These are phyloP conservation scores for Suillus brevipes DNA, from an alignment of 768 basidiomycete species.

Conservation along the genomic window DNA sequence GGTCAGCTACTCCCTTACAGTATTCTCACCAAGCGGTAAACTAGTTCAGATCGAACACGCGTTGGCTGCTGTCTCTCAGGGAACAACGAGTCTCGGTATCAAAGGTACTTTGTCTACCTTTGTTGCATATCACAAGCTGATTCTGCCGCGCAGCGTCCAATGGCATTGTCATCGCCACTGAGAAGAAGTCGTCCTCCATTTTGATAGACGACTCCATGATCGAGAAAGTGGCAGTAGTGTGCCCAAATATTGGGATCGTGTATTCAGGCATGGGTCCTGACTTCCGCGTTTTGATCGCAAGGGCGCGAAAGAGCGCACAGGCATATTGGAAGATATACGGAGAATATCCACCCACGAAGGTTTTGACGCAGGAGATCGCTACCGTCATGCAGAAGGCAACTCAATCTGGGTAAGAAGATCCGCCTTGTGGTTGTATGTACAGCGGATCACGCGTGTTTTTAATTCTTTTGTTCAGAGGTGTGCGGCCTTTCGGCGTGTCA, in stretches of 20 bases:
- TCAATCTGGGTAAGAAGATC: constrained; percentile 82
- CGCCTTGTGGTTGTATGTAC: constrained; percentile 13
- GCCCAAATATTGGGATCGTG: constrained; percentile 98
- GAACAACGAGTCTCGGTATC: constrained; percentile 96
- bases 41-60: constrained; percentile 99
- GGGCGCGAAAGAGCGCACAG: constrained; percentile 96
- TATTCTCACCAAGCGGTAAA: constrained; percentile 98
- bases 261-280: constrained; percentile 99
- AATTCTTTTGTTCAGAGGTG: constrained; percentile 63
- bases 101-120: constrained; percentile 64
- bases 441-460: constrained; percentile 31
- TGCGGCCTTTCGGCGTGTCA: constrained; percentile 98
- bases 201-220: constrained; percentile 97
- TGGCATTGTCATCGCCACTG: constrained; percentile 98
- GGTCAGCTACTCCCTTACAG: constrained; percentile 93
- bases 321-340: constrained; percentile 99
- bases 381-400: constrained; percentile 99
- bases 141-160: constrained; percentile 74
- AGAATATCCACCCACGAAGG: constrained; percentile 95
- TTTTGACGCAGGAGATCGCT: constrained; percentile 95
- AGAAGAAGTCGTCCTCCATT: constrained; percentile 98
- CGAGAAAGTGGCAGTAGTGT: constrained; percentile 95
- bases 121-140: constrained; percentile 6
- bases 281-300: constrained; percentile 90
- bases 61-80: constrained; percentile 91